Evolutionary conservation across 2,329 filamentous ascomycete species (phyloP).

Genomic region (Nemania abortiva): DNA sequence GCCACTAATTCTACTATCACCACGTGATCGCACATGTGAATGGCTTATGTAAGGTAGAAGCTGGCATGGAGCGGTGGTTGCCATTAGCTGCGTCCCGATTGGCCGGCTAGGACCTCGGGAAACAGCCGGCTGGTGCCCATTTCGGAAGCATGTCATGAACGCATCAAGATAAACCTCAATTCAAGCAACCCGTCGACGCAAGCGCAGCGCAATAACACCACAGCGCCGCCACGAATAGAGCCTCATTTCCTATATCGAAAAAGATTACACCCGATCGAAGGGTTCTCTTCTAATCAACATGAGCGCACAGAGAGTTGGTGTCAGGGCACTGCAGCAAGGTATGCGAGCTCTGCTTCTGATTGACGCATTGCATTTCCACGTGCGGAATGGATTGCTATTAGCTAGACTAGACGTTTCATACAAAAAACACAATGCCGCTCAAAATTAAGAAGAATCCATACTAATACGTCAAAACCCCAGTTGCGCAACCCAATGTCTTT

Average conservation of each 20-base stretch:
- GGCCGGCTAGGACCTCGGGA: slow-evolving; percentile 43
- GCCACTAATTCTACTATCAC: slow-evolving; percentile 21
- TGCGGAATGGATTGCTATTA: too few relatives aligned
- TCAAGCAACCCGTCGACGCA: slow-evolving; percentile 3
- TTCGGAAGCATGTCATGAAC: slow-evolving; percentile 37
- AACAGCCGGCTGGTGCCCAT: slow-evolving; percentile 4
- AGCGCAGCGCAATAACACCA: slow-evolving; percentile 11
- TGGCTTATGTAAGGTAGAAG: background rate
- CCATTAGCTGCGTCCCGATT: slow-evolving; percentile 43
- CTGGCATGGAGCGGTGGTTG: slow-evolving; percentile 16
- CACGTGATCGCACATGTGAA: slow-evolving; percentile 34
- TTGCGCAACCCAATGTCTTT: slow-evolving; percentile 60
- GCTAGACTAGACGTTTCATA: background rate
- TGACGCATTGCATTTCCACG: slow-evolving; percentile 2
- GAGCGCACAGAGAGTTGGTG: slow-evolving; percentile 69
- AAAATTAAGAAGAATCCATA: background rate
- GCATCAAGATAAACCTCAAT: slow-evolving; percentile 42
- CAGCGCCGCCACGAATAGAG: background rate
- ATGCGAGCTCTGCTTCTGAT: slow-evolving; percentile 42
- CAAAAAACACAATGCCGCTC: background rate
- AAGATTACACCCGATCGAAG: background rate
- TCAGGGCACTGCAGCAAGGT: slow-evolving; percentile 71
- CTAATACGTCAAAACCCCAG: slow-evolving; percentile 50
- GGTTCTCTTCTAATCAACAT: slow-evolving; percentile 53
- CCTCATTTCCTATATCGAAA: background rate